phyloP scores from a whole-genome alignment of 2,329 filamentous ascomycete genomes.

The Alternaria tenuissima region DNA sequence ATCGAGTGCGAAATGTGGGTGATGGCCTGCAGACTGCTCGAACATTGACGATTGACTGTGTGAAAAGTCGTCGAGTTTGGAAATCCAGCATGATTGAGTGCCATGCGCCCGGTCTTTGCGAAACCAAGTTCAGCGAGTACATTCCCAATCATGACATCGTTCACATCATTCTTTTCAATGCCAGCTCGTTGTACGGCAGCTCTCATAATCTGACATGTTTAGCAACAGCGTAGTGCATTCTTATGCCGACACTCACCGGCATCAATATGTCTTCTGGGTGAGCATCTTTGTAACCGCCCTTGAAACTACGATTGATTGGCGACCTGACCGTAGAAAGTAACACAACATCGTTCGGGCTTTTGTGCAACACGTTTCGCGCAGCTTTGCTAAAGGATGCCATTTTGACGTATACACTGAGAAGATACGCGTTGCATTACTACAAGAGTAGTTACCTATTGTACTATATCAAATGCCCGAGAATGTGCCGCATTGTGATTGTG shows the following conservation, averaged over 20 bases:
- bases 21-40: conserved; percentile 91
- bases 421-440: conserved; percentile 1
- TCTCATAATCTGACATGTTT: conserved; percentile 73
- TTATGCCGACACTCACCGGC: conserved; percentile 51
- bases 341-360: conserved; percentile 94
- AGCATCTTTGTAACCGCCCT: conserved; percentile 95
- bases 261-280: conserved; percentile 83
- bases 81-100: conserved; percentile 87
- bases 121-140: conserved; percentile 82
- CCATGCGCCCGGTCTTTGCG: conserved; percentile 88
- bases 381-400: conserved; percentile 44
- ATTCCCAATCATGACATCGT: conserved; percentile 66
- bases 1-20: conserved; percentile 94
- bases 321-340: conserved; percentile 91
- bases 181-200: conserved; percentile 46
- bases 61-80: conserved; percentile 85
- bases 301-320: conserved; percentile 83
- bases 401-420: conserved; percentile 4
- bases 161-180: conserved; percentile 35
- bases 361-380: conserved; percentile 70
- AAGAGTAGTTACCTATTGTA: conserved; percentile 11
- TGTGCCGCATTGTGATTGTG: conserved; percentile 32
- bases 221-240: conserved; percentile 72
- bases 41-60: conserved; percentile 94
- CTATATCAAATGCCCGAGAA: conserved; percentile 18